Evolutionary conservation across 179 eudicot species (phyloP).

Genomic region (Patellifolia procumbens): DNA sequence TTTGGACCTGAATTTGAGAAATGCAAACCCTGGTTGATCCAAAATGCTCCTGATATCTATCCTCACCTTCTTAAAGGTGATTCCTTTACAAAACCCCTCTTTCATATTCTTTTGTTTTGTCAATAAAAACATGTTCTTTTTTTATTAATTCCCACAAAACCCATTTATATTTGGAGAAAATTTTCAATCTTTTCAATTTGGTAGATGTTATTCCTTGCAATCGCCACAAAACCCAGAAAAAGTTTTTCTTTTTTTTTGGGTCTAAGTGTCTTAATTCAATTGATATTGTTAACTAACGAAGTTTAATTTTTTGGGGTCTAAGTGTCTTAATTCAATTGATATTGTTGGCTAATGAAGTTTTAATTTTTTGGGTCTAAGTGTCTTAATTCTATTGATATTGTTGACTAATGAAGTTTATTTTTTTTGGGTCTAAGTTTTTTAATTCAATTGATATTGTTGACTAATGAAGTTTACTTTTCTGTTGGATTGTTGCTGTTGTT

Average conservation of each 20-base stretch:
- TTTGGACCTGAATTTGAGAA: constrained; percentile 79
- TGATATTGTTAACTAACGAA: no score
- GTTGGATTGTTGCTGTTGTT: constrained; percentile 2
- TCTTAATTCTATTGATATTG: no score
- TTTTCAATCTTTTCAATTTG: constrained; percentile 5
- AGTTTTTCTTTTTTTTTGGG: not conserved
- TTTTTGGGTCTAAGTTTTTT: not conserved
- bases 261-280: no score
- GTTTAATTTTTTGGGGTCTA: no score
- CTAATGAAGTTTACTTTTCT: not conserved
- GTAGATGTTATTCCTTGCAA: not conserved
- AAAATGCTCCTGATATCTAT: constrained; percentile 59
- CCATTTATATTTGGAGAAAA: constrained; percentile 11
- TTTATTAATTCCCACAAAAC: constrained; percentile 22
- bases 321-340: no score
- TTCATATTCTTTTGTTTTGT: not conserved
- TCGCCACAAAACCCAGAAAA: not conserved
- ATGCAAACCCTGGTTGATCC: constrained; percentile 90
- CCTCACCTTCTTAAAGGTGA: constrained; percentile 78
- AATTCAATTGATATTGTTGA: not conserved
- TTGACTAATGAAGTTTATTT: no score
- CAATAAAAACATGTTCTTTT: not conserved
- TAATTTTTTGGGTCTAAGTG: no score
- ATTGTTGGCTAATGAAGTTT: no score
- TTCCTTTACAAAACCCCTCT: not conserved